Percentiles rank a stretch among this genome's conserved stretches.
These are phyloP conservation scores for Mycocentrospora acerina DNA, from an alignment of 2,329 filamentous ascomycete species.

Conservation along the genomic window DNA sequence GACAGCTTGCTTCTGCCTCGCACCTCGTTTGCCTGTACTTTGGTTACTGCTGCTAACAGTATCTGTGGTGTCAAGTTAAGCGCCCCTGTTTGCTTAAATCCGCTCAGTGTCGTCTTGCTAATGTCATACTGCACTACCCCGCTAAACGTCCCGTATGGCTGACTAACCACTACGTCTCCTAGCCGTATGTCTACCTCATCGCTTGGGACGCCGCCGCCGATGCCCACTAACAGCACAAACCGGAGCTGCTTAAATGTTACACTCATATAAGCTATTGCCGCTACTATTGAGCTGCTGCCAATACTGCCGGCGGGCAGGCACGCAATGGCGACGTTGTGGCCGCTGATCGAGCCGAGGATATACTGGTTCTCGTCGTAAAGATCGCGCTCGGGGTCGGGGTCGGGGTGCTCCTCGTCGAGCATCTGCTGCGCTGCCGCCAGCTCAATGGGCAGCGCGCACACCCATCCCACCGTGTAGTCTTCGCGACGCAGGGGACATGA, in stretches of 20 bases:
- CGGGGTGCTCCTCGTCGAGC: constrained; percentile 1
- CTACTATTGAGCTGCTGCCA: constrained; percentile 10
- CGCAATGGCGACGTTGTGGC: constrained; percentile 11
- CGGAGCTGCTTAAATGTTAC: constrained; percentile 12
- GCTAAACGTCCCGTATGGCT: constrained; percentile 1
- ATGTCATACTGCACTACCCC: constrained; percentile 10
- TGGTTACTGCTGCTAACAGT: constrained; percentile 7
- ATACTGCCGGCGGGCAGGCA: constrained; percentile 6
- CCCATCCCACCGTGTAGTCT: constrained; percentile 10
- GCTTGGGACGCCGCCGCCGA: constrained; percentile 13
- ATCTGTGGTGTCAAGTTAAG: constrained; percentile 6
- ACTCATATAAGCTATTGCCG: constrained; percentile 7
- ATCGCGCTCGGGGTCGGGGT: background rate
- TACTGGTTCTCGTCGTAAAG: constrained; percentile 13
- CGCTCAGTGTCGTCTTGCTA: constrained; percentile 1
- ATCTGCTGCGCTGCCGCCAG: constrained; percentile 10
- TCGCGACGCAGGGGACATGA: background rate
- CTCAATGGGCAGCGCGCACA: constrained; percentile 16
- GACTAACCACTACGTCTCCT: constrained; percentile 14
- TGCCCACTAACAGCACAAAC: constrained; percentile 11
- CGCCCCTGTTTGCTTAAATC: constrained; percentile 6
- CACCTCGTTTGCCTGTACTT: background rate
- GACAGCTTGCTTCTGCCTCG: background rate
- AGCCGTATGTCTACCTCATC: constrained; percentile 7
- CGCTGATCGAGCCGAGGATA: constrained; percentile 7